A percentile compares a stretch with the other conserved stretches of the same genome.
These are phyloP conservation scores for Raffaelea ambrosiae DNA, from an alignment of 2,329 filamentous ascomycete genomes.

Conservation along the genomic window DNA sequence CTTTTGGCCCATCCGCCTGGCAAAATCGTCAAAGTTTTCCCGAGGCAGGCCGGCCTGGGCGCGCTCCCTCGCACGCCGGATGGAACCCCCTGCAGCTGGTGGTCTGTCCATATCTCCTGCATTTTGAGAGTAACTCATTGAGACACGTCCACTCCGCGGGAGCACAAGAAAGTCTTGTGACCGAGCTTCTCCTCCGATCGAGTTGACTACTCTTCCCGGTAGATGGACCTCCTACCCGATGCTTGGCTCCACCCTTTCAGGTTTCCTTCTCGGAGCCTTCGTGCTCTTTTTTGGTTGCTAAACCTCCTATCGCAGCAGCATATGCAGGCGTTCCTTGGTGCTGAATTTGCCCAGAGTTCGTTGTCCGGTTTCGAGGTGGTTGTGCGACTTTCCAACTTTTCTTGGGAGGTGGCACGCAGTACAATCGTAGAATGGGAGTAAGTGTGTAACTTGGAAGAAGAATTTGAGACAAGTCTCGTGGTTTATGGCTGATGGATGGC, in stretches of 20 bases:
- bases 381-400: neutral
- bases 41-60: conserved; percentile 32
- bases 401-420: no score
- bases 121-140: conserved; percentile 50
- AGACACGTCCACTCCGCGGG: conserved; percentile 20
- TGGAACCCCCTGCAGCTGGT: conserved; percentile 33
- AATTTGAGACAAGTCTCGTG: neutral
- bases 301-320: no score
- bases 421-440: no score
- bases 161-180: conserved; percentile 1
- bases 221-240: no score
- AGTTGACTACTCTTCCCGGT: no score
- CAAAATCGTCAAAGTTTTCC: conserved; percentile 19
- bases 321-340: no score
- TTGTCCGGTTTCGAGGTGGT: neutral
- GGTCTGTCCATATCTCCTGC: conserved; percentile 42
- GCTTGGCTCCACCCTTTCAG: no score
- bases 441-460: no score
- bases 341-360: no score
- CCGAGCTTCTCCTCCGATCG: no score
- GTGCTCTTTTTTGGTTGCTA: no score
- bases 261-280: no score
- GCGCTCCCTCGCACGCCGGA: conserved; percentile 46
- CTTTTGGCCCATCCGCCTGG: conserved; percentile 14
- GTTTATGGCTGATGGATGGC: neutral